Conservation (phyloP, 23 red algal genomes). For the Gracilaria domingensis region DNA sequence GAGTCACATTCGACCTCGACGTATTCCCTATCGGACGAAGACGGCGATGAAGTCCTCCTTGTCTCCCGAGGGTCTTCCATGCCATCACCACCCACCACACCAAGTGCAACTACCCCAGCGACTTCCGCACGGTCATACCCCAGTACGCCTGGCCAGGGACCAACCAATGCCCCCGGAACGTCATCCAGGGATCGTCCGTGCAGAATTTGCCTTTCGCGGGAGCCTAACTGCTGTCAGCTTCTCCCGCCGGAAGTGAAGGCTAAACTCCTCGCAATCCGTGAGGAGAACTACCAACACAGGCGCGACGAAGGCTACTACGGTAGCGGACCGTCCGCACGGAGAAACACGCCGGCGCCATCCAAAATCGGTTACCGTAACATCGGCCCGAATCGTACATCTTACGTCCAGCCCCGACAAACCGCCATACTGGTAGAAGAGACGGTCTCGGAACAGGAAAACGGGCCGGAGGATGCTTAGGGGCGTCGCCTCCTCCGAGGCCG, state of each 20-base stretch:
- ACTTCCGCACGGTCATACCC: background rate
- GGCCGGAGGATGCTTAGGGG: background rate
- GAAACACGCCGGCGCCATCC: background rate
- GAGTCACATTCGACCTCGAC: background rate
- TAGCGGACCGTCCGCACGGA: background rate
- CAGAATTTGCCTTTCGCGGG: background rate
- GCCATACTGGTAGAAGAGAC: background rate
- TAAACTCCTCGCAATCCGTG: background rate
- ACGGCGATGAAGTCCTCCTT: background rate
- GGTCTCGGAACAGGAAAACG: background rate
- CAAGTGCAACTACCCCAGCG: background rate
- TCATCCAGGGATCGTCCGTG: background rate
- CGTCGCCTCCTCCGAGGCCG: background rate
- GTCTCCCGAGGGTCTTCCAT: background rate
- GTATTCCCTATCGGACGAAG: background rate
- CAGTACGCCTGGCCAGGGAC: background rate
- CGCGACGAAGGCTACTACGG: background rate
- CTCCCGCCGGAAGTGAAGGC: background rate
- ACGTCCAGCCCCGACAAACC: background rate
- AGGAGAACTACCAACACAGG: background rate
- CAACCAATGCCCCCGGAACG: background rate
- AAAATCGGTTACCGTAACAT: background rate
- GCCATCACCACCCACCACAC: background rate
- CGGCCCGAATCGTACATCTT: background rate
- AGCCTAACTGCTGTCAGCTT: background rate